Evolutionary conservation across 2,329 filamentous ascomycete genomes (phyloP).

Genomic region (Sporothrix inflata): DNA sequence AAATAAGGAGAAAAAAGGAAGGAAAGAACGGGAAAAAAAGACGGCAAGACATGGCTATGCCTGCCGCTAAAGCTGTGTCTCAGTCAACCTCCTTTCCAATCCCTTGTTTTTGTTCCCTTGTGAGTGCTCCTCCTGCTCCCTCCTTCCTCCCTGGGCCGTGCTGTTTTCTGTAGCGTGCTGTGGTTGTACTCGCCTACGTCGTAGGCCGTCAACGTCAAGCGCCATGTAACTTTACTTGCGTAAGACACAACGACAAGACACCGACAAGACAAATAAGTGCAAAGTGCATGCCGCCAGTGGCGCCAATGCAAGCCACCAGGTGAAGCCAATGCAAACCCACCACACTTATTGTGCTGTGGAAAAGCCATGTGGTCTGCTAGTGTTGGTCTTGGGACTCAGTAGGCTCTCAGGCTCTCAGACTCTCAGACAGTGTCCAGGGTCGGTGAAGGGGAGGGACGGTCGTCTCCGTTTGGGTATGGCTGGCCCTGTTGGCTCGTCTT

Average conservation of each 20-base stretch:
- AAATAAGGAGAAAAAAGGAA: neutral
- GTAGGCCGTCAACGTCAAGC: neutral
- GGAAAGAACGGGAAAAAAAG: neutral
- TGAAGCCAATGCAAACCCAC: neutral
- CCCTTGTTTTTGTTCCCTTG: neutral
- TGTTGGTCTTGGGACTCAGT: neutral
- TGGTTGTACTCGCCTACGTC: conserved; percentile 14
- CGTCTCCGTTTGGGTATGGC: neutral
- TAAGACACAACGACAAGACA: neutral
- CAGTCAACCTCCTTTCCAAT: neutral
- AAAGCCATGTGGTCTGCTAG: conserved; percentile 14
- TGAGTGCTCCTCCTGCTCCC: neutral
- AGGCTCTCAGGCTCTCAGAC: too few species aligned
- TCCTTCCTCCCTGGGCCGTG: neutral
- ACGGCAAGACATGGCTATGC: neutral
- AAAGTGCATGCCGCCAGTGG: neutral
- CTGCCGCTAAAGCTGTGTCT: neutral
- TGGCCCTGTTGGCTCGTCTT: neutral
- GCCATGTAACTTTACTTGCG: conserved; percentile 10
- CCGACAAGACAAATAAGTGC: neutral
- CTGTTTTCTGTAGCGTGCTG: conserved; percentile 5
- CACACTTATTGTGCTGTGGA: neutral
- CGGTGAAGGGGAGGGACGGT: too few species aligned
- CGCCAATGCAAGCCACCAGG: conserved; percentile 16
- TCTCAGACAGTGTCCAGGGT: too few species aligned